Base-by-base conservation (phyloP, 805 yeast species). In the Phaffomyces thermotolerans region DNA sequence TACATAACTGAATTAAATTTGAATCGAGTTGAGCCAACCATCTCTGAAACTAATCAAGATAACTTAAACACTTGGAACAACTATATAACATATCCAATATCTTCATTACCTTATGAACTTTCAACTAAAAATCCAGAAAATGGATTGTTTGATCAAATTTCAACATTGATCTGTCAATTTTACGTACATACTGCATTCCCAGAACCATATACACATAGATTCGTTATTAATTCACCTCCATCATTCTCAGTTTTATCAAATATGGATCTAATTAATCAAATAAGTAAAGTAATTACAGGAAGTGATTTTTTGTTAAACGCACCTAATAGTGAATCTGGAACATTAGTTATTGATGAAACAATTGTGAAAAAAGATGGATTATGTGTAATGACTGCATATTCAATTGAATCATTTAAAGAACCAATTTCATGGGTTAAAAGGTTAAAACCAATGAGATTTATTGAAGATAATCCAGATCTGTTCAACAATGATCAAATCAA, bases 31-130 rank as follows among this genome's bases (percentile, higher is more conserved):
- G 34, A 34, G 12, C 13, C 31, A 5, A 20, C 17, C 6, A 10
- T 23, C 2, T 17, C 36, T 10, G 20, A 17, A 8, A 20, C 32
- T 18, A 3, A 5, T n/a, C 13, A 22, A 6, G 32, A 22, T 8
- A 20, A 10, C 6, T 30, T 40, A 8, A 52, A 52, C 40, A 39
- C 32, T 12, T 52, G 56, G 56, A 24, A 40, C 13, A 45, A 48
- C 25, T 46, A 48, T 34, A 48, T 52, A 34, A 39, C 29, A n/a
- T 52, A 50, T 30, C 41, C 40, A 10, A 34, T 50, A 17, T 15
- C 4, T 14, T n/a, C 30, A 27, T 4, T 17, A 15, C 10, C 13
- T 4, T 12, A 4, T 10, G 17, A 36, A 6, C 5, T 15, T 17
- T 14, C 14, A 3, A 13, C 20, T 6, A 15, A 13, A 18, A 27